A percentile compares a stretch with the other conserved stretches of the same genome.
Conservation (phyloP, 139 green algal genomes). For the Chlamydomonas applanata region DNA sequence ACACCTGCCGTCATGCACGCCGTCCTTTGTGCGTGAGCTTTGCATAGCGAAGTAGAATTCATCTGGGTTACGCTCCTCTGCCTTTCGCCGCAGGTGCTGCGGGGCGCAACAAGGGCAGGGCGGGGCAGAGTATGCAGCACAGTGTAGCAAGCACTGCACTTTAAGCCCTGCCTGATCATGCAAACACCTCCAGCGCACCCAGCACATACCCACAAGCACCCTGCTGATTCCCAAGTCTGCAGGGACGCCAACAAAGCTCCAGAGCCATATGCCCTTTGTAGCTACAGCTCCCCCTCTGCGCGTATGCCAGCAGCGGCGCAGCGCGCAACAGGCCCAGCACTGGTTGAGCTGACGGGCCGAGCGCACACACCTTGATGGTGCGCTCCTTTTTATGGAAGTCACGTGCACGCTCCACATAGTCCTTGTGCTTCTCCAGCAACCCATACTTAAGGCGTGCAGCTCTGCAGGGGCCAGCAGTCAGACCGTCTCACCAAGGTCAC, state of each 20-base stretch:
- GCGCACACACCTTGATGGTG: conserved; percentile 67
- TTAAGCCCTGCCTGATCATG: too few species aligned
- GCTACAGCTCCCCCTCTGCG: neutral
- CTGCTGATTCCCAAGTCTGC: too few species aligned
- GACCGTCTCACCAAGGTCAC: neutral
- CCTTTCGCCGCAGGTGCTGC: conserved; percentile 83
- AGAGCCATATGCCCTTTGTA: neutral
- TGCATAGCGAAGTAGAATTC: conserved; percentile 99
- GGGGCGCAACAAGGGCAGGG: too few species aligned
- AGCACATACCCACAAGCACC: too few species aligned
- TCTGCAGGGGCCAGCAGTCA: conserved; percentile 21
- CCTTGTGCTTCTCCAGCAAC: conserved; percentile 96
- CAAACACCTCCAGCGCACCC: neutral
- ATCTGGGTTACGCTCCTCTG: conserved; percentile 94
- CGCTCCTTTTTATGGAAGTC: conserved; percentile 95
- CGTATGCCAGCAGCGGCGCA: too few species aligned
- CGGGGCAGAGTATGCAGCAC: neutral
- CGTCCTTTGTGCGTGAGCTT: conserved; percentile 74
- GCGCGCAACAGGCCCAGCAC: too few species aligned
- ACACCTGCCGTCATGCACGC: conserved; percentile 71
- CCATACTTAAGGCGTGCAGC: conserved; percentile 70
- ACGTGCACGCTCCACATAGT: conserved; percentile 88
- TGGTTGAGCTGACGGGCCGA: too few species aligned
- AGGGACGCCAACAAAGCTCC: neutral
- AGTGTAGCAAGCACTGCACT: neutral